phyloP scores from a whole-genome alignment of 2,329 filamentous ascomycete genomes.

The Ophiostoma novo-ulmi region DNA sequence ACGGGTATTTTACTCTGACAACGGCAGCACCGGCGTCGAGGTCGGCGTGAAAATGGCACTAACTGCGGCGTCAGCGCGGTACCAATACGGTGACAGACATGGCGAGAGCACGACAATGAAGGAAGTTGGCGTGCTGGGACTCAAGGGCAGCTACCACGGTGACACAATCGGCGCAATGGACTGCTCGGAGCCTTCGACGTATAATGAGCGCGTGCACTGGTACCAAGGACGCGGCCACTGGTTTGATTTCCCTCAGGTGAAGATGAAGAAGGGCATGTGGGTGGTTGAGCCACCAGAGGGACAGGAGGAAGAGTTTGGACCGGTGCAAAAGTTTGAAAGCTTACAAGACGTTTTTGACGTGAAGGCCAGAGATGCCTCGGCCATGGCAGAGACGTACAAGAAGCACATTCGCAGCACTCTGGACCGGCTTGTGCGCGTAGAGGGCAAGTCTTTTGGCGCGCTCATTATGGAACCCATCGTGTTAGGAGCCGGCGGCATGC shows the following conservation, averaged over 20 bases:
- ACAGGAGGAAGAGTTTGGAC: conserved; percentile 1
- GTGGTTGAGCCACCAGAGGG: conserved; percentile 45
- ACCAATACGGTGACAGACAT: conserved; percentile 56
- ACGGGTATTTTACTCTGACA: conserved; percentile 78
- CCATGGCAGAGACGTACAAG: conserved; percentile 50
- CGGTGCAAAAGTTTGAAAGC: background rate
- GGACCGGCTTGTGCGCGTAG: conserved; percentile 41
- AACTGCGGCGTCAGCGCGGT: conserved; percentile 60
- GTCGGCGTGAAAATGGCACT: conserved; percentile 83
- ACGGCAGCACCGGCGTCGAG: conserved; percentile 77
- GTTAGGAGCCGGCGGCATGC: conserved; percentile 78
- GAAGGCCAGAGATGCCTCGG: conserved; percentile 31
- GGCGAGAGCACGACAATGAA: background rate
- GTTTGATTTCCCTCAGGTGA: conserved; percentile 72
- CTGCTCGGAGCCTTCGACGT: conserved; percentile 69
- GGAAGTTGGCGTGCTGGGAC: conserved; percentile 60
- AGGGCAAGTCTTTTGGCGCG: conserved; percentile 67
- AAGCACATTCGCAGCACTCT: conserved; percentile 54
- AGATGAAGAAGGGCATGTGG: conserved; percentile 64
- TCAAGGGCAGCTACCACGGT: conserved; percentile 79
- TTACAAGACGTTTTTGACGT: conserved; percentile 16
- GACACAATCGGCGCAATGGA: conserved; percentile 90
- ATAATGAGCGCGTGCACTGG: conserved; percentile 82
- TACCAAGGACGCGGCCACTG: conserved; percentile 73
- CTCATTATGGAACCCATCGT: conserved; percentile 76